A percentile compares a stretch with the other conserved stretches of the same genome.
phyloP scores from a whole-genome alignment of 2,329 filamentous ascomycete genomes.

The Phialocephala subalpina region DNA sequence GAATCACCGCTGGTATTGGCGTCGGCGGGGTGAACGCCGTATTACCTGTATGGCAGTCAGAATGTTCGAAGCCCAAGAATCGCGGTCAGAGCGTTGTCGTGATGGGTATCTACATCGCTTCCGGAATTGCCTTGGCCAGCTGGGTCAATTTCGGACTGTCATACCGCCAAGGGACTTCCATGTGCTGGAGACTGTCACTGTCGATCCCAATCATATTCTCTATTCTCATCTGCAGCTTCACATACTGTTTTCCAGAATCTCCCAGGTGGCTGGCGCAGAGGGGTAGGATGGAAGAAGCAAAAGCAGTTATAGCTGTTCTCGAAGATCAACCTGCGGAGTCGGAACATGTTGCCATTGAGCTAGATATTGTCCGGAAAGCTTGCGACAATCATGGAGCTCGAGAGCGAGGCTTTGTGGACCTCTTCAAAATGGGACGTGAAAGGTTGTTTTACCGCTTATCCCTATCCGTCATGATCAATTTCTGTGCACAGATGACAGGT shows the following conservation, averaged over 20 bases:
- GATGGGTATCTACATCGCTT: slow-evolving; percentile 57
- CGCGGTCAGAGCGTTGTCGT: slow-evolving; percentile 26
- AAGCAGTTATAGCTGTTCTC: slow-evolving; percentile 42
- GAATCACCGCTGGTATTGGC: slow-evolving; percentile 47
- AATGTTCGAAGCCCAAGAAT: slow-evolving; percentile 24
- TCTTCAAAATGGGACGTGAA: slow-evolving; percentile 8
- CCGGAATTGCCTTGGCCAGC: slow-evolving; percentile 63
- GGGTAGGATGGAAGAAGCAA: slow-evolving; percentile 41
- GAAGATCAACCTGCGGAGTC: slow-evolving; percentile 49
- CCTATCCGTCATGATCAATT: slow-evolving; percentile 28
- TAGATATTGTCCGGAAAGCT: not conserved
- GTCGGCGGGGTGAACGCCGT: slow-evolving; percentile 48
- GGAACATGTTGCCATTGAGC: slow-evolving; percentile 35
- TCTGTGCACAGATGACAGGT: slow-evolving; percentile 41
- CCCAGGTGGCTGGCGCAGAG: slow-evolving; percentile 24
- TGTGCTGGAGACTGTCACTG: slow-evolving; percentile 45
- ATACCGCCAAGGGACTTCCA: slow-evolving; percentile 52
- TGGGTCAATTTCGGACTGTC: slow-evolving; percentile 65
- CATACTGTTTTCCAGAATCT: slow-evolving; percentile 22
- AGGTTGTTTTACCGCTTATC: slow-evolving; percentile 10
- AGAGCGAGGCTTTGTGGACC: slow-evolving; percentile 15
- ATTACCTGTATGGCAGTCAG: slow-evolving; percentile 36
- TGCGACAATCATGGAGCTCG: not conserved
- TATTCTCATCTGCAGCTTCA: slow-evolving; percentile 39
- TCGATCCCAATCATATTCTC: slow-evolving; percentile 42